phyloP scores from a whole-genome alignment of 75 land plant species.

The Cupressus sempervirens region DNA sequence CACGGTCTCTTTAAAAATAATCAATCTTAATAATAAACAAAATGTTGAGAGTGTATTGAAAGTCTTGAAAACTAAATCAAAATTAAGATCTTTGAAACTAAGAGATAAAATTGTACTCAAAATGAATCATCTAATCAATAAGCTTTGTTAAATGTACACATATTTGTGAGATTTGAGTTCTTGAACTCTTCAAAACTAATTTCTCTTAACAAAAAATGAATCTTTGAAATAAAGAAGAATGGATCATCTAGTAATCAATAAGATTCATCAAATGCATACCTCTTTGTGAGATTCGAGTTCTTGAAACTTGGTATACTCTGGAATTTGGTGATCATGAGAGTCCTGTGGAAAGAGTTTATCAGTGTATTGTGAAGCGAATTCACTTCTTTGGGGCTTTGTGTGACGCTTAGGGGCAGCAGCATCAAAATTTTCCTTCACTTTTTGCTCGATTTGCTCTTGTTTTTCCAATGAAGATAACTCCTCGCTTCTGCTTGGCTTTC shows the following conservation, averaged over 20 bases:
- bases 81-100: background rate
- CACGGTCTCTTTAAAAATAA: too few relatives aligned
- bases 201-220: too few relatives aligned
- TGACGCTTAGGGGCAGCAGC: conserved; percentile 40
- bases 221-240: background rate
- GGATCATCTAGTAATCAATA: background rate
- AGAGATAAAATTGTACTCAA: conserved; percentile 1
- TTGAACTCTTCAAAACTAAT: too few relatives aligned
- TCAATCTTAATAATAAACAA: too few relatives aligned
- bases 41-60: too few relatives aligned
- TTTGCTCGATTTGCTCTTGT: conserved; percentile 22
- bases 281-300: conserved; percentile 31
- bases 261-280: background rate
- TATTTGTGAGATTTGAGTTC: conserved; percentile 19
- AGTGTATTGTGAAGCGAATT: conserved; percentile 16
- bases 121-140: background rate
- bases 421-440: conserved; percentile 33
- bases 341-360: background rate
- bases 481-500: conserved; percentile 48
- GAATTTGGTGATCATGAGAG: conserved; percentile 10
- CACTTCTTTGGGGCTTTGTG: conserved; percentile 51
- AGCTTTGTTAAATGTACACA: background rate
- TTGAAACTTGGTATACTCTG: conserved; percentile 38
- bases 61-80: too few relatives aligned
- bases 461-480: conserved; percentile 24